Evolutionary conservation across 176 grass and related monocot species (phyloP).

Genomic region (Bothriochloa decipiens): DNA sequence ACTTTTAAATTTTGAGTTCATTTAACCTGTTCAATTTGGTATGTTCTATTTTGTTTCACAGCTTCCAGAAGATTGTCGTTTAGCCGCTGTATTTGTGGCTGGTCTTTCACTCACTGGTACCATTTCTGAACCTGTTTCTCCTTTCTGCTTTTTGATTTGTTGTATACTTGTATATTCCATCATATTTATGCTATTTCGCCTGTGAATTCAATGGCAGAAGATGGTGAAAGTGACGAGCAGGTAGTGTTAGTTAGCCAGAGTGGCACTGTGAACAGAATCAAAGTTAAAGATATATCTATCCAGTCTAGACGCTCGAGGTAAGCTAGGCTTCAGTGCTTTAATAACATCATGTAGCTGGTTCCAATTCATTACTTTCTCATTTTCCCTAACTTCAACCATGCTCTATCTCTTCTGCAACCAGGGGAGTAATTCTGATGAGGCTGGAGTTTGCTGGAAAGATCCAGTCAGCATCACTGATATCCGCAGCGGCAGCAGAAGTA

Average conservation of each 20-base stretch:
- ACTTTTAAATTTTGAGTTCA: neutral
- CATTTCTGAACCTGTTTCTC: neutral
- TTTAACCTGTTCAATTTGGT: constrained; percentile 26
- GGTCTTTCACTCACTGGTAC: constrained; percentile 81
- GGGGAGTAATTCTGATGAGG: constrained; percentile 98
- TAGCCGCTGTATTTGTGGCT: constrained; percentile 92
- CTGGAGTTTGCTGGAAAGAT: constrained; percentile 91
- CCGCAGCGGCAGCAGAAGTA: constrained; percentile 48
- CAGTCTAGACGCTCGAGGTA: constrained; percentile 63
- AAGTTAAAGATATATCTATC: constrained; percentile 86
- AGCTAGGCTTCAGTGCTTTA: neutral
- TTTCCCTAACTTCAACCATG: constrained; percentile 6
- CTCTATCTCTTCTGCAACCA: constrained; percentile 40
- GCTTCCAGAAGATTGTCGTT: constrained; percentile 68
- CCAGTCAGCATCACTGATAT: constrained; percentile 84
- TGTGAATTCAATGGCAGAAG: constrained; percentile 58
- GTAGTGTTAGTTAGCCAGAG: constrained; percentile 96
- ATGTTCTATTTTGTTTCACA: constrained; percentile 47
- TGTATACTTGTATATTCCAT: neutral
- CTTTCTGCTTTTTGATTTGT: neutral
- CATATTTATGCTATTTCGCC: neutral
- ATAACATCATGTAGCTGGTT: neutral
- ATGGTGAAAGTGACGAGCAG: constrained; percentile 82
- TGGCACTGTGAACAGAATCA: constrained; percentile 89
- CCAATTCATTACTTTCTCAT: neutral